Evolutionary conservation across 202 grass and related monocot genomes (phyloP), one percentile per base, ranked within the genome.

Genomic region (Musa balbisiana): DNA sequence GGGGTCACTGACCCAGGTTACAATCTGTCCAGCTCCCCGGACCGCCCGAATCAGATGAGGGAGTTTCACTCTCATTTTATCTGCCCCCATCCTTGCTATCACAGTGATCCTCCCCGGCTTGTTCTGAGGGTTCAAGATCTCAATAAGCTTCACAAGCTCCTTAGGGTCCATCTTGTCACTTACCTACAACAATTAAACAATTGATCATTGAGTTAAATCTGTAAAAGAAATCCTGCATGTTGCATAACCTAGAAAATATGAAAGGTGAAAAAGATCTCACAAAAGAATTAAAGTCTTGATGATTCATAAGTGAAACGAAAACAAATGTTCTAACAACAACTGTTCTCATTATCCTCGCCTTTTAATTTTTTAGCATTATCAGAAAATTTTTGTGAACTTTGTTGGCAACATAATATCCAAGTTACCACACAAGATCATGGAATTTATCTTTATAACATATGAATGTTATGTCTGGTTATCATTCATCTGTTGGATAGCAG

Each of bases 31-130:
- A 75, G 92, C 92, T 72, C 83, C 87, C 62, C 86, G 84, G 12
- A 96, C 92, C 27, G 86, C 89, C 6, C 92, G 86, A 80, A 96
- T 96, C 63, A 92, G 76, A 76, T 87, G 92, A 75, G 92, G 88
- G 53, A 96, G 82, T 68, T 92, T 96, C 68, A 89, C 92, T 53
- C 89, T 90, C 92, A 96, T 96, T 83, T 91, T 96, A 79, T 96
- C 92, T 63, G 92, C 89, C 17, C 89, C 92, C 92, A 92, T 96
- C 76, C 92, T 89, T 9, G 82, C 64, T 58, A 96, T 86, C 60
- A 96, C 71, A 29, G 89, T 92, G 67, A 96, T 86, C 80, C 92
- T 96, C 66, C 92, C 92, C n/a, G 92, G 84, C 73, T 83, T 89
- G 62, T 96, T 96, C n/a, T 86, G 63, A 1, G 87, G 92, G 70